Evolutionary conservation across 208 protist genomes (phyloP), one percentile per base, ranked within the genome.

Genomic region (Tritrichomonas musculus): DNA sequence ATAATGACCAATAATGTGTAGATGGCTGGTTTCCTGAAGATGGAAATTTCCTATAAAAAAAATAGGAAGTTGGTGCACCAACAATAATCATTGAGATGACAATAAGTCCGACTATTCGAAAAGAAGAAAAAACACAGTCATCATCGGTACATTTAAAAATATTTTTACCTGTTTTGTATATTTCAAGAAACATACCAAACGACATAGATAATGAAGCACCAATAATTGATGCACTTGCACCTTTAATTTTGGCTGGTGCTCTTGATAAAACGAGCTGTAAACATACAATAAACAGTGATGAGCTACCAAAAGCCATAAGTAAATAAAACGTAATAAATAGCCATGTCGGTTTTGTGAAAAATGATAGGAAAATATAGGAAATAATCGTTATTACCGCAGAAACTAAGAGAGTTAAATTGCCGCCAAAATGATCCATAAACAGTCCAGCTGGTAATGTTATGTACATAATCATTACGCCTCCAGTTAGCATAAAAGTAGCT

Each of bases 361-460:
- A 77, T n/a, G 64, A n/a, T n/a, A 84, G 27, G 17, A 53, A 36
- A 53, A 84, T 47, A n/a, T 84, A 84, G 17, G n/a, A 33, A 13
- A 53, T n/a, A n/a, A 84, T 20, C 4, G 36, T 84, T 11, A 53
- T 11, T 8, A 53, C 22, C 22, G 20, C 14, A 33, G 73, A 84
- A 13, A 49, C 3, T 53, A 84, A n/a, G 2, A 84, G 25, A 33
- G 73, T 84, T 14, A 53, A n/a, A 2, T 14, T 33, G 4, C 14
- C 73, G 11, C 73, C 73, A 44, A 84, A 84, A 22, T 84, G 20
- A 84, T 84, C 73, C 73, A 84, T 53, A 84, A 53, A 84, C 25
- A 84, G 22, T 49, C 73, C 73, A 17, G 44, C 25, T 84, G 73
- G 73, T 53, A 84, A 53, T 53, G 73, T 53, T 53, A 84, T 1